Percentiles rank a stretch among this genome's conserved stretches.
phyloP scores from a whole-genome alignment of 164 flowering plant genomes.

The Taxillus chinensis region DNA sequence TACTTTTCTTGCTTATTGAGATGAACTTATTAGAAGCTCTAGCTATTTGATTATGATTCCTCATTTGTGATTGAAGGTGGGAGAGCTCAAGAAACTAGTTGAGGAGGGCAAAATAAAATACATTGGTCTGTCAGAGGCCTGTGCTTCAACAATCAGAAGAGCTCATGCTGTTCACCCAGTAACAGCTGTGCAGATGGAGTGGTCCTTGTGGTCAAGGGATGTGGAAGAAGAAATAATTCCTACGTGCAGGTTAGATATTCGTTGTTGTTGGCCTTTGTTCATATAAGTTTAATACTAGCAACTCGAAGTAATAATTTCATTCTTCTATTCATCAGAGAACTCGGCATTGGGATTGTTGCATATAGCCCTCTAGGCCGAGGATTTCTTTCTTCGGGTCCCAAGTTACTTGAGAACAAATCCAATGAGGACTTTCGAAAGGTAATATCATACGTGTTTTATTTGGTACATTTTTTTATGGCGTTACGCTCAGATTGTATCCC shows the following conservation, averaged over 20 bases:
- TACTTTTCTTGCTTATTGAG: too few species aligned
- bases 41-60: too few species aligned
- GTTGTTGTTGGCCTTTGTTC: neutral
- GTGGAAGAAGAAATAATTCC: conserved; percentile 27
- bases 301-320: neutral
- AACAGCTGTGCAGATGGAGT: conserved; percentile 54
- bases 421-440: conserved; percentile 3
- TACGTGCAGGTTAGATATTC: conserved; percentile 24
- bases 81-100: conserved; percentile 45
- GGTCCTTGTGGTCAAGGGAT: conserved; percentile 49
- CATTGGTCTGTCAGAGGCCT: conserved; percentile 50
- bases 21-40: too few species aligned
- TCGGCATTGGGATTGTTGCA: conserved; percentile 6
- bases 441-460: neutral
- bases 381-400: conserved; percentile 1
- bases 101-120: conserved; percentile 54
- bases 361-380: conserved; percentile 3
- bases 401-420: neutral
- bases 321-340: neutral
- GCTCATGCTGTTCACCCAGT: conserved; percentile 60
- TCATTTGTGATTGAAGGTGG: conserved; percentile 18
- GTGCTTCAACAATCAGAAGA: conserved; percentile 51
- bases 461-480: too few species aligned
- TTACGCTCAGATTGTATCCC: too few species aligned
- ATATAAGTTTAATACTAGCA: conserved; percentile 4